Evolutionary conservation across 164 flowering plant genomes (phyloP), one percentile per base, ranked within the genome.

Genomic region (Chimonanthus salicifolius): DNA sequence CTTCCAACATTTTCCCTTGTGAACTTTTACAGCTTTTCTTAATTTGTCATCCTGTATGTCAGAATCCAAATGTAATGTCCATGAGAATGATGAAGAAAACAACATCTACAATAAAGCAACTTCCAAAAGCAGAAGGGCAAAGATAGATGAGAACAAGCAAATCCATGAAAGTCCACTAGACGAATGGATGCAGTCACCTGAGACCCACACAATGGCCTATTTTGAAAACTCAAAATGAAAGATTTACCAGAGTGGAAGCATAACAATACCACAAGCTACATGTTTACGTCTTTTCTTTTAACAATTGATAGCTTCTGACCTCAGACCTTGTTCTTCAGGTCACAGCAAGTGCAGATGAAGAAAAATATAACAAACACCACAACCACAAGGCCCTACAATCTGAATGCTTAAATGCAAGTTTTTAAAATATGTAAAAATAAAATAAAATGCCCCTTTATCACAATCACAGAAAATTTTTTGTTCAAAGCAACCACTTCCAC

Each of bases 1-100:
- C 85, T 96, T 96, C 99, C 99, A 96, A 77, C 84, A 80, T 81
- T 92, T 96, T 66, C 97, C 99, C 73, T 87, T 90, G 78, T 71
- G 94, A 73, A 62, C 58, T 63, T 83, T 76, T 74, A 95, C 99
- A 71, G 99, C 97, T 71, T 80, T 83, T 82, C 90, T 82, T 74
- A 95, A 79, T 49, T 89, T 88, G 75, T 95, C 98, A 86, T 95
- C 99, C 99, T 95, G 88, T 47, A 62, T 63, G 60, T 54, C n/a
- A 54, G 70, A 18, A 66, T 16, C 68, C 20, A 66, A 66, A 49
- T 49, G 20, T 5, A n/a, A 8, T 46, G n/a, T n/a, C 46, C 47
- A 74, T 18, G 33, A 45, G 18, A 49, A 69, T 33, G 70, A 74
- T 70, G 54, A 70, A 16, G 60, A 54, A 54, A 66, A 44, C 60